A percentile compares a stretch with the other conserved stretches of the same genome.
Evolutionary conservation across 176 grass and related monocot genomes (phyloP).

Genomic region (Olyra latifolia): DNA sequence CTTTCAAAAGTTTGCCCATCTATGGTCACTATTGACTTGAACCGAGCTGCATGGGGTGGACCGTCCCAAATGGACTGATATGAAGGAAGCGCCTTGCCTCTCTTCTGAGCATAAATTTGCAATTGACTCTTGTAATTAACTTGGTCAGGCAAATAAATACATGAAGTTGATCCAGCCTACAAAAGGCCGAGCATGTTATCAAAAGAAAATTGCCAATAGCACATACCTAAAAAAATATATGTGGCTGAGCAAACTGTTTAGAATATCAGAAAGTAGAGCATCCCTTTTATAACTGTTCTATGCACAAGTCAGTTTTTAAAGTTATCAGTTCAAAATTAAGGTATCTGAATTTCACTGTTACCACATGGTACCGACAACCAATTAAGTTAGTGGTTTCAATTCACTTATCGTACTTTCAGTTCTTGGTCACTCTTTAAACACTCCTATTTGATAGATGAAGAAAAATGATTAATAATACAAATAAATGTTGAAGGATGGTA

Average conservation of each 20-base stretch:
- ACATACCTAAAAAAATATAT: not conserved
- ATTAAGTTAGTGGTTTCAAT: not conserved
- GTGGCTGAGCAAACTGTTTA: not conserved
- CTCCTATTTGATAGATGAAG: not conserved
- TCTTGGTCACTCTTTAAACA: conserved; percentile 13
- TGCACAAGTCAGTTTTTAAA: not conserved
- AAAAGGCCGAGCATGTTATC: conserved; percentile 31
- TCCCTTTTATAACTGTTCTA: not conserved
- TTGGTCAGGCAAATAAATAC: conserved; percentile 38
- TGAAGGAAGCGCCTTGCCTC: conserved; percentile 40
- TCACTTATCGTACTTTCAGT: not conserved
- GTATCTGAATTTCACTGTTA: not conserved
- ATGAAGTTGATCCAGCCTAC: conserved; percentile 42
- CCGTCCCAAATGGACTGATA: conserved; percentile 43
- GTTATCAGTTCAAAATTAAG: conserved; percentile 1
- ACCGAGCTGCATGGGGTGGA: conserved; percentile 38
- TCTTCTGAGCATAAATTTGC: conserved; percentile 72
- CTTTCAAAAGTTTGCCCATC: conserved; percentile 73
- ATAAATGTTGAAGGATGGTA: not conserved
- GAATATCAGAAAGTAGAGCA: conserved; percentile 12
- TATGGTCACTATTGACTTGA: conserved; percentile 69
- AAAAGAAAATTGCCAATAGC: conserved; percentile 29
- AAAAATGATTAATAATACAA: conserved; percentile 5
- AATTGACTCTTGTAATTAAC: conserved; percentile 60
- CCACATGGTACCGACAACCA: not conserved